These are phyloP conservation scores for Gleditsia sinensis DNA, from an alignment of 306 rosid species.

Conservation along the genomic window DNA sequence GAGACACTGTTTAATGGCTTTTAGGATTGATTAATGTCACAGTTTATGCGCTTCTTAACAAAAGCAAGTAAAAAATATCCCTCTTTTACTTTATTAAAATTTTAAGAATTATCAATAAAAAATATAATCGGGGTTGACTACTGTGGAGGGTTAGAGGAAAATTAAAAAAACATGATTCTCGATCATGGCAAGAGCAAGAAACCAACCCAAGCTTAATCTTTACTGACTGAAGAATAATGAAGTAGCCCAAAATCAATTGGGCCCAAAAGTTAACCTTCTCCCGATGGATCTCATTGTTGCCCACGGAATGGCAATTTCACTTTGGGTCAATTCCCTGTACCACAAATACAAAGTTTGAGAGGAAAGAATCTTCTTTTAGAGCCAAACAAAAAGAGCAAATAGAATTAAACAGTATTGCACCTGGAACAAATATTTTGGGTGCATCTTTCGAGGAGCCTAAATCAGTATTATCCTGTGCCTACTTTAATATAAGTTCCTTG, in stretches of 20 bases:
- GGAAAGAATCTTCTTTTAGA: constrained; percentile 11
- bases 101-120: background rate
- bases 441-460: constrained; percentile 88
- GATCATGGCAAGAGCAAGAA: background rate
- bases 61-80: background rate
- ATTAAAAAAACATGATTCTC: too few relatives aligned
- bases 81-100: background rate
- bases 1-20: constrained; percentile 10
- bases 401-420: constrained; percentile 39
- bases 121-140: too few relatives aligned
- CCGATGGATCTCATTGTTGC: too few relatives aligned
- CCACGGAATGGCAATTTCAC: too few relatives aligned
- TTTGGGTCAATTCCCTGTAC: too few relatives aligned
- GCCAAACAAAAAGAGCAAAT: constrained; percentile 19
- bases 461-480: constrained; percentile 90
- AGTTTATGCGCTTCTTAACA: background rate
- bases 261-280: too few relatives aligned
- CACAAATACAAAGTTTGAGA: background rate
- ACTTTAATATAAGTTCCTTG: constrained; percentile 43
- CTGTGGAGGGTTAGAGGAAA: too few relatives aligned
- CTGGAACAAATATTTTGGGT: constrained; percentile 83
- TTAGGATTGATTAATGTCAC: constrained; percentile 7
- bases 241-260: background rate
- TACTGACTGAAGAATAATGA: too few relatives aligned
- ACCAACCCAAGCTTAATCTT: too few relatives aligned